Percentiles rank a stretch among this genome's conserved stretches.
These are phyloP conservation scores for Diutina rugosa DNA, from an alignment of 1,139 yeast species.

Conservation along the genomic window DNA sequence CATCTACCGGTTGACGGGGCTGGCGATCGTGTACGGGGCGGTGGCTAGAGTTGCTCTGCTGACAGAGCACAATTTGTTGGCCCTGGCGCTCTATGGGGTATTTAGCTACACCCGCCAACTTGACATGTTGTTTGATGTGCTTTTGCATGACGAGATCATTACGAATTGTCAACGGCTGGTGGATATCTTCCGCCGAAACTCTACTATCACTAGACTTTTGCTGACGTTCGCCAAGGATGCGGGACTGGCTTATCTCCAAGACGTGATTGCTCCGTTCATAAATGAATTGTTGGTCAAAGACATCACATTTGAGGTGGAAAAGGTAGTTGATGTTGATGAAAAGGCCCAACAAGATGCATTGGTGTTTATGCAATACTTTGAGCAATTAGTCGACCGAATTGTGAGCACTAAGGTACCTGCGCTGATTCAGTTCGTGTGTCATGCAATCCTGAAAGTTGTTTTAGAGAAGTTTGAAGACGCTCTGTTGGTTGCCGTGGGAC, in stretches of 20 bases:
- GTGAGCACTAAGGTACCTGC: slow-evolving; percentile 52
- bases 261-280: slow-evolving; percentile 42
- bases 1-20: slow-evolving; percentile 12
- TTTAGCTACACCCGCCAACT: slow-evolving; percentile 42
- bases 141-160: slow-evolving; percentile 51
- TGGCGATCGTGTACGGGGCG: slow-evolving; percentile 30
- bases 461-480: slow-evolving; percentile 55
- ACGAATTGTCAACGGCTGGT: slow-evolving; percentile 15
- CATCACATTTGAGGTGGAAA: slow-evolving; percentile 59
- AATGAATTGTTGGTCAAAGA: slow-evolving; percentile 36
- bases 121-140: slow-evolving; percentile 40
- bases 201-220: slow-evolving; percentile 68
- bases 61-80: slow-evolving; percentile 35
- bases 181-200: slow-evolving; percentile 68
- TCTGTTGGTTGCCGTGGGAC: slow-evolving; percentile 67
- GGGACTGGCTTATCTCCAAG: slow-evolving; percentile 46
- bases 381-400: slow-evolving; percentile 48
- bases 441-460: slow-evolving; percentile 56
- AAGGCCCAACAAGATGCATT: slow-evolving; percentile 24
- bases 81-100: slow-evolving; percentile 55
- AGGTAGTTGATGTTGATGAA: slow-evolving; percentile 12
- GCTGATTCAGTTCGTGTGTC: slow-evolving; percentile 65
- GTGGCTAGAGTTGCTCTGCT: slow-evolving; percentile 57
- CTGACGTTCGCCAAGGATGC: slow-evolving; percentile 58
- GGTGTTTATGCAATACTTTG: slow-evolving; percentile 45